phyloP scores from a whole-genome alignment of 1,284 basidiomycete species.

The Cutaneotrichosporon sp. region DNA sequence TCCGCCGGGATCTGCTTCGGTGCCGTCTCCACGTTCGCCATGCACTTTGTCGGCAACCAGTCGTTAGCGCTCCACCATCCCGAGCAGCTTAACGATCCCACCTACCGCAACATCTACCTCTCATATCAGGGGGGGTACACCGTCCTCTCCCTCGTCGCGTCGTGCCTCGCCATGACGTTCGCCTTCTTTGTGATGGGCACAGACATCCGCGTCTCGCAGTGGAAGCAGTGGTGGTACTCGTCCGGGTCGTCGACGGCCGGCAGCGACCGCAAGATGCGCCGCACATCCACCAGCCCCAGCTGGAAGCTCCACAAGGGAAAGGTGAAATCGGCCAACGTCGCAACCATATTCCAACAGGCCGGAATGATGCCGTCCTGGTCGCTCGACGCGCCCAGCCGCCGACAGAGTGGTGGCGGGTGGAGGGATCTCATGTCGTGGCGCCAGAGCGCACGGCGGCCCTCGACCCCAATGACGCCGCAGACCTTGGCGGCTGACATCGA shows the following conservation, averaged over 20 bases:
- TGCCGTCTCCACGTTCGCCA: conserved; percentile 54
- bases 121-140: conserved; percentile 54
- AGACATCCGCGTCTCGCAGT: conserved; percentile 30
- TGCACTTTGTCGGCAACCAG: conserved; percentile 57
- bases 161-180: conserved; percentile 53
- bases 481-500: conserved; percentile 1
- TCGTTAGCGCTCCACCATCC: conserved; percentile 52
- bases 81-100: conserved; percentile 18
- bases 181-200: conserved; percentile 57
- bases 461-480: not conserved
- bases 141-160: conserved; percentile 54
- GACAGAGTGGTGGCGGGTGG: conserved; percentile 4
- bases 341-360: conserved; percentile 36
- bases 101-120: conserved; percentile 42
- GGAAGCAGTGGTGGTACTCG: conserved; percentile 34
- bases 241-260: not conserved
- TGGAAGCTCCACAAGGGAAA: conserved; percentile 37
- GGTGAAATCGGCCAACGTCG: conserved; percentile 25
- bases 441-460: not conserved
- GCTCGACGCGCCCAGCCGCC: conserved; percentile 20
- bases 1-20: conserved; percentile 55
- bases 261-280: conserved; percentile 11
- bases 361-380: conserved; percentile 42
- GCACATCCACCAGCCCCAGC: conserved; percentile 30
- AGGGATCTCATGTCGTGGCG: conserved; percentile 3